Base-by-base conservation (phyloP, 2,329 filamentous ascomycete species). In the Metarhizium brunneum region DNA sequence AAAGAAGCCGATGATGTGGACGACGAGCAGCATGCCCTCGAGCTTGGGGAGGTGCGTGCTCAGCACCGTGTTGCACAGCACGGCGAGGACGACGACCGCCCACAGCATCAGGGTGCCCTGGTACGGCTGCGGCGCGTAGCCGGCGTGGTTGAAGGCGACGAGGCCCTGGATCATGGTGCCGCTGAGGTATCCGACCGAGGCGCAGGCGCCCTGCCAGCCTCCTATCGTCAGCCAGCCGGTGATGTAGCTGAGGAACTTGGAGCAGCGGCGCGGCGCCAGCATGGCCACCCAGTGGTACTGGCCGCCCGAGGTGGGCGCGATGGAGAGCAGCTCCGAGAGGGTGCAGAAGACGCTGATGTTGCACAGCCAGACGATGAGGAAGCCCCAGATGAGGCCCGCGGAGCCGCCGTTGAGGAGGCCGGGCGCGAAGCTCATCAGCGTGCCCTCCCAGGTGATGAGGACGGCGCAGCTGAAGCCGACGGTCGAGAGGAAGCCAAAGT, bases 261-360 rank as follows among this genome's bases (percentile, higher is more conserved):
- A 76, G 32, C 71, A 72, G 20, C 67, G 68, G 1, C 66, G 66
- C 0, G 79, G 76, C 2, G 66, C 76, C 53, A 83, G 73, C 60
- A 79, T 75, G 1, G 76, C 78, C 0, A 83, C 78, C 79, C 80
- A 83, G 62, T 83, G 79, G 58, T 84, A 84, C 66, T 85, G 80
- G 7, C 81, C 52, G 47, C 80, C 81, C 0, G 78, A 56, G 61
- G 82, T 63, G 62, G 80, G 60, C 57, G 78, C 72, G 68, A 77
- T 76, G 0, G 72, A 76, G 2, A 72, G 71, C 59, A 76, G 68
- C 63, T 76, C 75, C 14, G 63, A 65, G 57, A 68, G 62, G 30
- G 64, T 70, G 3, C 69, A 65, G 29, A 74, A 76, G 25, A 77
- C 70, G 36, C 71, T 71, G 32, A 75, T 62, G 59, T 71, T 74